Percentiles rank a stretch among this genome's conserved stretches.
These are phyloP conservation scores for Diaporthe sp. DNA, from an alignment of 2,329 filamentous ascomycete species.

Conservation along the genomic window DNA sequence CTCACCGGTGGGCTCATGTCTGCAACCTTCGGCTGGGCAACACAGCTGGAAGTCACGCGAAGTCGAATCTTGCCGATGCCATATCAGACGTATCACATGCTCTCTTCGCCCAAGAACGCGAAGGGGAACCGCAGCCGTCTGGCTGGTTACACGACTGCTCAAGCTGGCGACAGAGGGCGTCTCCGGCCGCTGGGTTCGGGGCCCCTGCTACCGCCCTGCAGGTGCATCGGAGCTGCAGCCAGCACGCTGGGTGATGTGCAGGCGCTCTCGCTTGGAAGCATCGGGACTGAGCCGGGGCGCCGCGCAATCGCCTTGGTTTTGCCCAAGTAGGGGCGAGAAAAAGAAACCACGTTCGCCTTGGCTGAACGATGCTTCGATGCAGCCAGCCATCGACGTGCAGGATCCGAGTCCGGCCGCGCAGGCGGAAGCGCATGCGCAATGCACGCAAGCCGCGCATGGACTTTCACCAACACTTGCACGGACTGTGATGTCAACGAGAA, in stretches of 20 bases:
- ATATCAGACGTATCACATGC: constrained; percentile 30
- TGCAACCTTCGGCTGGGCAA: constrained; percentile 12
- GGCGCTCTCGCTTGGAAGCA: constrained; percentile 7
- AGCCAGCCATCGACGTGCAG: neutral
- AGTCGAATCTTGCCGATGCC: neutral
- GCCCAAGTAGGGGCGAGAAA: neutral
- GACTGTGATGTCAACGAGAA: neutral
- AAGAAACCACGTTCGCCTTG: constrained; percentile 8
- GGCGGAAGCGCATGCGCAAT: constrained; percentile 12
- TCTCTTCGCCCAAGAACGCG: neutral
- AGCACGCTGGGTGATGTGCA: constrained; percentile 18
- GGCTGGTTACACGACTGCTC: constrained; percentile 4
- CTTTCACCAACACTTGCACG: constrained; percentile 18
- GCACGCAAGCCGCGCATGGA: constrained; percentile 5
- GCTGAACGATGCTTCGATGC: constrained; percentile 1
- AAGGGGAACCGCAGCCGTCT: constrained; percentile 23
- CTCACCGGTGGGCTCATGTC: constrained; percentile 16
- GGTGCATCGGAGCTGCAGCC: constrained; percentile 16
- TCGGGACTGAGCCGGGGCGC: constrained; percentile 19
- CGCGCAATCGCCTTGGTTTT: constrained; percentile 12
- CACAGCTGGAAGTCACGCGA: neutral
- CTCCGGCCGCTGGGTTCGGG: neutral
- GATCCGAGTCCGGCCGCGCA: constrained; percentile 14
- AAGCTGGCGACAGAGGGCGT: constrained; percentile 27
- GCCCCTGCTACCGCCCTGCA: constrained; percentile 6